Evolutionary conservation across 1,284 basidiomycete genomes (phyloP).

Genomic region (Peniophora sp.): DNA sequence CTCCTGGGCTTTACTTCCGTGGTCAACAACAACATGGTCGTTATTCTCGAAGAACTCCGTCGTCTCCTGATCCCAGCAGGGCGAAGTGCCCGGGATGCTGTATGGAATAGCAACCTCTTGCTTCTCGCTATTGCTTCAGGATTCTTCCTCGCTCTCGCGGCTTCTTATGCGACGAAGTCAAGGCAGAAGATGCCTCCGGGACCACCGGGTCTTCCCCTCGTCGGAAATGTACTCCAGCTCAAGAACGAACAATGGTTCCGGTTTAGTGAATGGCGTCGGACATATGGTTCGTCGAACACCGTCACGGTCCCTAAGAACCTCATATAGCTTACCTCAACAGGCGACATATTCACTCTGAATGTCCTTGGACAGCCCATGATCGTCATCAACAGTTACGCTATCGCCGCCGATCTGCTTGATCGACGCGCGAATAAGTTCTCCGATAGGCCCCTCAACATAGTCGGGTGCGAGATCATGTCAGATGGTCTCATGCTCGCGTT

Average conservation of each 20-base stretch:
- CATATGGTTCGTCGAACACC: slow-evolving; percentile 10
- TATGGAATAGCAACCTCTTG: too few relatives aligned
- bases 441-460: slow-evolving; percentile 14
- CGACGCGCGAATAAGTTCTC: slow-evolving; percentile 18
- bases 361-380: slow-evolving; percentile 17
- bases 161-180: slow-evolving; percentile 7
- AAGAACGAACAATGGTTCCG: slow-evolving; percentile 10
- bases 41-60: too few relatives aligned
- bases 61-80: too few relatives aligned
- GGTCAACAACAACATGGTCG: too few relatives aligned
- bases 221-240: slow-evolving; percentile 13
- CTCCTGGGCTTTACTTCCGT: too few relatives aligned
- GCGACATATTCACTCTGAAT: slow-evolving; percentile 19
- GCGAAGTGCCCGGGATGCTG: too few relatives aligned
- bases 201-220: slow-evolving; percentile 10
- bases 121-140: too few relatives aligned
- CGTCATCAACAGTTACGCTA: slow-evolving; percentile 17
- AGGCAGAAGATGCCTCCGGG: slow-evolving; percentile 13
- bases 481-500: not conserved
- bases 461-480: slow-evolving; percentile 3
- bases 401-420: slow-evolving; percentile 18
- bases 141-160: not conserved
- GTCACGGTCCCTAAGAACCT: too few relatives aligned
- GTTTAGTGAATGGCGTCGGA: slow-evolving; percentile 12
- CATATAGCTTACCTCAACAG: too few relatives aligned